Evolutionary conservation across 768 basidiomycete species (phyloP), one percentile per base, ranked within the genome.

Genomic region (Calocybe cyanea): DNA sequence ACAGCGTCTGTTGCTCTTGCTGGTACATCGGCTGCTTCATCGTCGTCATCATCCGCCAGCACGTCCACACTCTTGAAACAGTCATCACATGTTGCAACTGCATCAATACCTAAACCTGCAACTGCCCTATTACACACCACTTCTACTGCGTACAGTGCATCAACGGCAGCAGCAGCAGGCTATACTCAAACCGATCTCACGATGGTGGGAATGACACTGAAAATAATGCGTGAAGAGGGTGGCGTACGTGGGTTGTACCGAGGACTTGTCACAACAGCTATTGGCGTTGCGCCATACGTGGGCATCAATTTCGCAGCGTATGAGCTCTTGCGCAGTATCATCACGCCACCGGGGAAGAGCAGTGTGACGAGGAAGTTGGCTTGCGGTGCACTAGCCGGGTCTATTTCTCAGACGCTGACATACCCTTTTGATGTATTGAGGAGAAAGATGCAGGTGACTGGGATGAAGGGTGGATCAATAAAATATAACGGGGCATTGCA

Each of bases 271-370:
- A 80, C 92, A 10, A 96, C 92, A 0, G 85, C 89, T 2, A 72
- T 87, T 43, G 92, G 94, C 2, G 91, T 96, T 32, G 93, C 93
- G 13, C 94, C 94, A 3, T 87, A 87, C 53, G 84, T 87, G 17
- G 82, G 91, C 10, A 85, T 94, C 62, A 96, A 96, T 63, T 96
- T 96, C 63, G 88, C 92, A n/a, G 73, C 91, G 21, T 97, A 97
- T 58, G 95, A 98, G 64, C 75, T 83, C 38, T 60, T 91, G 60
- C 76, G 87, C 43, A 82, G 85, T 2, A 55, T 83, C 36, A 72
- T 90, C 51, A 92, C 85, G 20, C 87, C 87, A n/a, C 90, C 89
- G 3, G 90, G 85, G 30, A 83, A 88, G 70, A 81, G 61, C 54
- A 81, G 66, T 42, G 70, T 83, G 35, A 54, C 71, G 39, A 71